Base-by-base conservation (phyloP, 768 basidiomycete genomes). In the Lactifluus subvellereus region DNA sequence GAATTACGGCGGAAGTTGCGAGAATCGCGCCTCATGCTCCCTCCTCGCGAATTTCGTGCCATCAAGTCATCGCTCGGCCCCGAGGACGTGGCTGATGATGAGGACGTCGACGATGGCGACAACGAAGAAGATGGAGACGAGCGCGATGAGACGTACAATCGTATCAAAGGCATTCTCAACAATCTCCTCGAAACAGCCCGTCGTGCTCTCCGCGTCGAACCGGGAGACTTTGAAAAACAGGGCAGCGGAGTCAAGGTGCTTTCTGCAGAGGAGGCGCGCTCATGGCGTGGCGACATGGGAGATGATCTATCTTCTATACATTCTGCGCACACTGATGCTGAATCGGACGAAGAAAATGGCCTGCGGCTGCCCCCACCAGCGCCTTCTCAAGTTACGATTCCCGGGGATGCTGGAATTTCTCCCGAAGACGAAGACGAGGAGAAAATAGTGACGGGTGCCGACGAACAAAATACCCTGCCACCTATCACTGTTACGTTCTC, bases 1-100 rank as follows among this genome's bases (percentile, higher is more conserved):
- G 90, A 93, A 47, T 78, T 96, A 18, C 84, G 87, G 14, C 84
- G 91, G 37, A 90, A 86, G 69, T 77, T 95, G 52, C 85, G 94
- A 59, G 91, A 94, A 70, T 86, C 89, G 10, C 81, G 90, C 14
- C 82, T 93, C 32, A 84, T 86, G 48, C 80, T 94, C 1, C 91
- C 91, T 1, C 89, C 90, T 3, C 78, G 73, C 32, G 75, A 82
- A 0, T 91, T 76, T 71, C 78, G 77, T 48, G 84, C 79, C 32
- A 78, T 87, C 68, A 80, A 81, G 64, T 79, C 80, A 4, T 81
- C 84, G 1, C 71, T 77, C 49, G 74, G 72, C 9, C 75, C 78
- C 14, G 76, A 79, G 37, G 80, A 81, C 33, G 73, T 74, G 1
- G 73, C 71, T 4, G 76, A 75, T 13, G 79, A 80, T n/a, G 72